Evolutionary conservation across 345 rosid species (phyloP).

Genomic region (Boechera stricta): DNA sequence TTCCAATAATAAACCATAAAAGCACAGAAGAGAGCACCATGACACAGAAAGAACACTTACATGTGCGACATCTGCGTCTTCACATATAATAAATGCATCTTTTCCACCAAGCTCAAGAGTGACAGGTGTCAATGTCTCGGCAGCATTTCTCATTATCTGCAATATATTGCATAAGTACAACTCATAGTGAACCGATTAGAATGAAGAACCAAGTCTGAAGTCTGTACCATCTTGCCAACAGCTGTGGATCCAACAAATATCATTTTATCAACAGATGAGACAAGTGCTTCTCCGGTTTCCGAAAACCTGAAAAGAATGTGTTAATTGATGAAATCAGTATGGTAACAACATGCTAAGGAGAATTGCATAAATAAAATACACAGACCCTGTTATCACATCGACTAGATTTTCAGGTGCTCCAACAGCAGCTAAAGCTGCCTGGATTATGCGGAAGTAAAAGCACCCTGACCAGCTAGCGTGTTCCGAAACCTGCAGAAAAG

Average conservation of each 20-base stretch:
- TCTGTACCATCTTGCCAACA: conserved; percentile 91
- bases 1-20: conserved; percentile 19
- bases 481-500: conserved; percentile 74
- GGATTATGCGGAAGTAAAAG: conserved; percentile 90
- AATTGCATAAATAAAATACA: conserved; percentile 18
- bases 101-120: conserved; percentile 99
- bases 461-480: conserved; percentile 97
- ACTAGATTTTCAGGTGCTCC: conserved; percentile 98
- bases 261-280: conserved; percentile 88
- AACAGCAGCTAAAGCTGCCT: conserved; percentile 95
- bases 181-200: conserved; percentile 26
- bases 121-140: conserved; percentile 78
- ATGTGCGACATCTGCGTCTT: conserved; percentile 81
- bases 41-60: conserved; percentile 50
- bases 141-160: conserved; percentile 96
- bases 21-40: conserved; percentile 10
- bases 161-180: conserved; percentile 37
- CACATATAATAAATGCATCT: conserved; percentile 93
- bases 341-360: conserved; percentile 9
- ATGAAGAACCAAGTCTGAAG: conserved; percentile 19
- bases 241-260: conserved; percentile 98
- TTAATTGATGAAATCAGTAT: conserved; percentile 22
- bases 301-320: conserved; percentile 62
- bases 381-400: conserved; percentile 92
- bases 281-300: conserved; percentile 97